Conservation (phyloP, 2,329 filamentous ascomycete genomes). For the Trichothecium sympodiale region DNA sequence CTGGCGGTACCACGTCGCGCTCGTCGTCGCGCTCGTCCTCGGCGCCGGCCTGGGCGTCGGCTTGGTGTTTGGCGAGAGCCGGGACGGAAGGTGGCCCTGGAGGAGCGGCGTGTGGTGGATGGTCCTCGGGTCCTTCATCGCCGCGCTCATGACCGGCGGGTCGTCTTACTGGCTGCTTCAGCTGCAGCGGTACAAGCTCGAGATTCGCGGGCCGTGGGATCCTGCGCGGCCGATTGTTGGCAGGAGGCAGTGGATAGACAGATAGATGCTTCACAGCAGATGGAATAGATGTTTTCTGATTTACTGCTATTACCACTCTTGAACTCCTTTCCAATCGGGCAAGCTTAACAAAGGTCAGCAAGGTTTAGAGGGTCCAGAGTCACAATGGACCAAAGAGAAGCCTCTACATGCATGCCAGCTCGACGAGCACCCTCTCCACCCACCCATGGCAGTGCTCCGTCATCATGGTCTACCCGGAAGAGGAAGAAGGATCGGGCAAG, state of each 20-base stretch:
- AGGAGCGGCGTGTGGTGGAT: slow-evolving; percentile 57
- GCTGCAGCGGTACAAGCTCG: slow-evolving; percentile 97
- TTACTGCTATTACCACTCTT: too few species aligned
- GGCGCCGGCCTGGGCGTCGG: slow-evolving; percentile 72
- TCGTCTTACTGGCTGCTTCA: slow-evolving; percentile 98
- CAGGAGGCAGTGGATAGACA: slow-evolving; percentile 42
- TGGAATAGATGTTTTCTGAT: too few species aligned
- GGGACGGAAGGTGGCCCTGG: slow-evolving; percentile 34
- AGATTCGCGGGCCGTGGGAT: slow-evolving; percentile 97
- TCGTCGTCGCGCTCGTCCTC: slow-evolving; percentile 68
- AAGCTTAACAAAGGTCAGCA: not conserved
- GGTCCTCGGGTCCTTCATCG: slow-evolving; percentile 62
- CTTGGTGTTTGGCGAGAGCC: slow-evolving; percentile 39
- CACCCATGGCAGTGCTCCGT: too few species aligned
- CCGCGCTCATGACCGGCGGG: slow-evolving; percentile 73
- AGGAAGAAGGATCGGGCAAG: too few species aligned
- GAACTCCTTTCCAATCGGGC: too few species aligned
- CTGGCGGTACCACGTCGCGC: slow-evolving; percentile 66
- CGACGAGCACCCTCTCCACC: too few species aligned
- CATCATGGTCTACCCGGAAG: too few species aligned
- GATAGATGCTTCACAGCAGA: too few species aligned
- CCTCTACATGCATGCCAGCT: too few species aligned
- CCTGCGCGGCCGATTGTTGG: slow-evolving; percentile 82
- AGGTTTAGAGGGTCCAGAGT: too few species aligned
- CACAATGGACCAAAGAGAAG: too few species aligned